These are phyloP conservation scores for Dunaliella primolecta DNA, from an alignment of 139 green algal species.

Conservation along the genomic window DNA sequence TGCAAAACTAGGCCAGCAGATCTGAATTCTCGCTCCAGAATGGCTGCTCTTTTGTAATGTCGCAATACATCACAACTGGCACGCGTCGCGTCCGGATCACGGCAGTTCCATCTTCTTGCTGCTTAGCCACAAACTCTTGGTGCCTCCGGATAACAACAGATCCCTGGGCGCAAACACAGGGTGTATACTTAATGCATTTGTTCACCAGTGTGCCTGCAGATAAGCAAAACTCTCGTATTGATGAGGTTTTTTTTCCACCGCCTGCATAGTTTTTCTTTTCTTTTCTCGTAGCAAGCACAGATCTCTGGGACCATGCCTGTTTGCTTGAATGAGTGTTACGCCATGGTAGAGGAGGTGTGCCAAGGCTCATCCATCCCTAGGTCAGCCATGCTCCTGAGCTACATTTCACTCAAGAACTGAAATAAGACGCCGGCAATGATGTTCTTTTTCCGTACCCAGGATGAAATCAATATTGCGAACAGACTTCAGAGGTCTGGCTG, in stretches of 20 bases:
- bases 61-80: conserved; percentile 63
- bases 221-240: too few relatives aligned
- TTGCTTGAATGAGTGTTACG: neutral
- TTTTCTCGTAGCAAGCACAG: neutral
- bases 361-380: too few relatives aligned
- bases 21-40: conserved; percentile 79
- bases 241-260: too few relatives aligned
- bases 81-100: conserved; percentile 41
- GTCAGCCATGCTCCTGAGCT: neutral
- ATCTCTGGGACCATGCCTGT: neutral
- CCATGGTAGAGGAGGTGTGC: neutral
- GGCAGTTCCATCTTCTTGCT: conserved; percentile 47
- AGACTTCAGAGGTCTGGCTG: neutral
- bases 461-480: too few relatives aligned
- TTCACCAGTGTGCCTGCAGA: neutral
- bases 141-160: conserved; percentile 50
- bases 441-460: too few relatives aligned
- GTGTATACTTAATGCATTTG: neutral
- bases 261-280: neutral
- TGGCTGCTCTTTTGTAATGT: conserved; percentile 77
- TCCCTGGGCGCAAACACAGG: conserved; percentile 44
- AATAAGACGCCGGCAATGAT: neutral
- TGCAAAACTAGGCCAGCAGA: conserved; percentile 46
- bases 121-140: conserved; percentile 42
- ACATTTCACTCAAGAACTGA: neutral